Percentiles rank a stretch among this genome's conserved stretches.
Conservation (phyloP, 2,329 filamentous ascomycete species). For the Aureobasidium sp. region DNA sequence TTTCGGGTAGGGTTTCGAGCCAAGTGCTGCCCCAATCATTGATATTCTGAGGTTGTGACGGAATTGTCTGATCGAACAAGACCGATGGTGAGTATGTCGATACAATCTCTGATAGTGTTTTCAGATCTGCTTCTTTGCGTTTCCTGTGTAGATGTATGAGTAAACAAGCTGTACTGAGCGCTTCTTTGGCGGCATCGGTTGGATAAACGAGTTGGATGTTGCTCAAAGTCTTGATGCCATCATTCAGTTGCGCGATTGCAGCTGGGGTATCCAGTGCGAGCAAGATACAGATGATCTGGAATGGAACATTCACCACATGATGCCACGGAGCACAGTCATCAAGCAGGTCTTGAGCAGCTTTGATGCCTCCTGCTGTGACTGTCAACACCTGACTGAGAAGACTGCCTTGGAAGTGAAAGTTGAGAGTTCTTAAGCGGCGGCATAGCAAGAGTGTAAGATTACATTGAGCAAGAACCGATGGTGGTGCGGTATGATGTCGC, state of each 20-base stretch:
- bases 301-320: constrained; percentile 52
- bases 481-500: constrained; percentile 33
- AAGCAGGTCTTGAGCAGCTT: constrained; percentile 41
- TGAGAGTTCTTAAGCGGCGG: constrained; percentile 45
- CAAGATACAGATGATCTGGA: constrained; percentile 49
- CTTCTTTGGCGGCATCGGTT: constrained; percentile 39
- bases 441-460: constrained; percentile 50
- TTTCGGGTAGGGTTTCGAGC: neutral
- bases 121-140: constrained; percentile 39
- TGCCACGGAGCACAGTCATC: constrained; percentile 46
- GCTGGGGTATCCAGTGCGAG: constrained; percentile 47
- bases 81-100: neutral
- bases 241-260: constrained; percentile 40
- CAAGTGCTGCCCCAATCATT: constrained; percentile 1
- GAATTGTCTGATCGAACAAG: neutral
- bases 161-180: constrained; percentile 46
- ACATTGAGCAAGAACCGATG: constrained; percentile 44
- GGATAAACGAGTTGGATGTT: constrained; percentile 25
- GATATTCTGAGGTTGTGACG: neutral
- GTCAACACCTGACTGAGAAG: constrained; percentile 42
- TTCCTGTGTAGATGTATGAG: constrained; percentile 46
- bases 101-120: constrained; percentile 22
- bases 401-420: constrained; percentile 36
- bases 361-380: constrained; percentile 39
- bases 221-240: constrained; percentile 39